These are phyloP conservation scores for Podospora pseudopauciseta DNA, from an alignment of 495 filamentous ascomycete species.

Conservation along the genomic window DNA sequence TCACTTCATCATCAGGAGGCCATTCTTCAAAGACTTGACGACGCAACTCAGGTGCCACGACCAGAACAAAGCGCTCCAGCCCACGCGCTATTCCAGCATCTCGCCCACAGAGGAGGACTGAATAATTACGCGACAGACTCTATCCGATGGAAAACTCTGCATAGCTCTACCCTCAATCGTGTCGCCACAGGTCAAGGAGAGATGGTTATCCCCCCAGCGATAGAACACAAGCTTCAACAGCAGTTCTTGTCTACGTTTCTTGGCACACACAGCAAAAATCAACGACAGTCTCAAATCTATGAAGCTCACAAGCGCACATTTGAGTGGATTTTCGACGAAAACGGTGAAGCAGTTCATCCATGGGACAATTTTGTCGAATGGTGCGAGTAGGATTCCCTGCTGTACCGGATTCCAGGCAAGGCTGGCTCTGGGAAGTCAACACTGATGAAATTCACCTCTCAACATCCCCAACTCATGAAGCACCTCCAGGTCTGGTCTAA, in stretches of 20 bases:
- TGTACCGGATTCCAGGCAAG: conserved; percentile 1
- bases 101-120: no score
- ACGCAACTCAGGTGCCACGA: no score
- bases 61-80: no score
- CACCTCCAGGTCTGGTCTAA: neutral
- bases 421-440: neutral
- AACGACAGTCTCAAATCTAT: neutral
- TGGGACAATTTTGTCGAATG: neutral
- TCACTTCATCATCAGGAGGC: neutral
- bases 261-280: neutral
- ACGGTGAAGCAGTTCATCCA: neutral
- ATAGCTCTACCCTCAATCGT: no score
- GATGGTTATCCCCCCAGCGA: no score
- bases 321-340: neutral
- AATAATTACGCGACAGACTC: no score
- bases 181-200: no score
- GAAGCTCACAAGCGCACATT: neutral
- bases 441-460: neutral
- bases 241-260: neutral
- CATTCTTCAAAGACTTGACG: neutral
- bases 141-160: no score
- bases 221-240: neutral
- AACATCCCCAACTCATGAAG: neutral
- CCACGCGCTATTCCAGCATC: no score
- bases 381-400: neutral